Conservation (phyloP, 306 rosid genomes). For the Sechiopsis laciniata region DNA sequence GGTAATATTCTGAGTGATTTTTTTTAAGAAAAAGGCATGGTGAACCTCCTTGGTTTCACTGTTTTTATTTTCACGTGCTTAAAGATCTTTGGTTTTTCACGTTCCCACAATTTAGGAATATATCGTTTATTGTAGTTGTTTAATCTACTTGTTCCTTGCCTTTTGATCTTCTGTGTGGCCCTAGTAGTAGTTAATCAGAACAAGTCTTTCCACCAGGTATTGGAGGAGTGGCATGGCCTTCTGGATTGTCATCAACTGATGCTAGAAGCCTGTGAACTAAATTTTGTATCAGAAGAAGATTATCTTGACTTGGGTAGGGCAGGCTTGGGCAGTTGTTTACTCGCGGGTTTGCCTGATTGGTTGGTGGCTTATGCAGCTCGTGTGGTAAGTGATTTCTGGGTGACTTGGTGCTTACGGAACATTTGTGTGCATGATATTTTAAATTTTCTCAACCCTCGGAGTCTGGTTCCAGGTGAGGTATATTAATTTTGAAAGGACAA, state of each 20-base stretch:
- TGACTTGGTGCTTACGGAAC: slow-evolving; percentile 9
- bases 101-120: background rate
- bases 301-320: slow-evolving; percentile 85
- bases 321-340: slow-evolving; percentile 95
- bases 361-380: slow-evolving; percentile 93
- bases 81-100: background rate
- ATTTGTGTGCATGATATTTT: background rate
- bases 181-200: slow-evolving; percentile 5
- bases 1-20: slow-evolving; percentile 33
- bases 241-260: slow-evolving; percentile 75
- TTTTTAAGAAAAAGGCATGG: background rate
- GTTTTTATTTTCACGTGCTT: background rate
- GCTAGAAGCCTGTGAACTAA: slow-evolving; percentile 87
- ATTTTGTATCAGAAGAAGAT: slow-evolving; percentile 82
- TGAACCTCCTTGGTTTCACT: background rate
- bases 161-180: background rate
- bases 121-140: background rate
- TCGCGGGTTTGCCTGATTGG: slow-evolving; percentile 97
- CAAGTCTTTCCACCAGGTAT: slow-evolving; percentile 45
- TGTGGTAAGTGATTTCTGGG: slow-evolving; percentile 47
- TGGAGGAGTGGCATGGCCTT: slow-evolving; percentile 89
- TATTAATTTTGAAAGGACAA: slow-evolving; percentile 84
- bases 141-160: background rate
- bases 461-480: slow-evolving; percentile 74
- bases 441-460: slow-evolving; percentile 26